These are phyloP conservation scores for Nepenthes gracilis DNA, from an alignment of 148 eudicot genomes.

Conservation along the genomic window DNA sequence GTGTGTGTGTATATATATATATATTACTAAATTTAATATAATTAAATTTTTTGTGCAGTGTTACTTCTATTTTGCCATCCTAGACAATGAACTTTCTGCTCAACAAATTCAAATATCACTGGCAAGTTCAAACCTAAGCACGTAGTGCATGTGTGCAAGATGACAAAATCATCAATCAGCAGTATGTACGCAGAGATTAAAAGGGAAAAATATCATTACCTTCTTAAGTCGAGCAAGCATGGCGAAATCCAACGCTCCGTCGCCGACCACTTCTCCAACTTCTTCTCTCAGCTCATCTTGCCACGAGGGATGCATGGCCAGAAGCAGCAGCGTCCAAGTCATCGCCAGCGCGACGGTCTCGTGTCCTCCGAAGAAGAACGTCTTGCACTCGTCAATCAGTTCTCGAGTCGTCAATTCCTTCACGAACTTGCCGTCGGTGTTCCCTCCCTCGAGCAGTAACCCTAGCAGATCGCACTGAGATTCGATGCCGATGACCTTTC, in stretches of 20 bases:
- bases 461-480: slow-evolving; percentile 63
- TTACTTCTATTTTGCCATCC: not conserved
- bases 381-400: slow-evolving; percentile 83
- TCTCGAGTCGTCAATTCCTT: slow-evolving; percentile 44
- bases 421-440: slow-evolving; percentile 16
- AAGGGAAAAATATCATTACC: slow-evolving; percentile 23
- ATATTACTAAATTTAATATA: too few species aligned
- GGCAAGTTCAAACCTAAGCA: not conserved
- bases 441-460: slow-evolving; percentile 34
- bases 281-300: slow-evolving; percentile 67
- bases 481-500: slow-evolving; percentile 15
- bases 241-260: slow-evolving; percentile 47
- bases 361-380: slow-evolving; percentile 83
- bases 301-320: slow-evolving; percentile 66
- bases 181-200: not conserved
- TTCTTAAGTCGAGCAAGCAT: slow-evolving; percentile 62
- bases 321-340: slow-evolving; percentile 67
- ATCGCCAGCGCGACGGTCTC: slow-evolving; percentile 77
- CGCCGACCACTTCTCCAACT: slow-evolving; percentile 56
- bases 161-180: not conserved
- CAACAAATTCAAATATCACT: not conserved
- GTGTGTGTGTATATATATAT: too few species aligned
- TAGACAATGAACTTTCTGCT: not conserved
- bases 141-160: not conserved
- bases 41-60: too few species aligned